These are phyloP conservation scores for Sophora flavescens DNA, from an alignment of 306 rosid genomes.

Conservation along the genomic window DNA sequence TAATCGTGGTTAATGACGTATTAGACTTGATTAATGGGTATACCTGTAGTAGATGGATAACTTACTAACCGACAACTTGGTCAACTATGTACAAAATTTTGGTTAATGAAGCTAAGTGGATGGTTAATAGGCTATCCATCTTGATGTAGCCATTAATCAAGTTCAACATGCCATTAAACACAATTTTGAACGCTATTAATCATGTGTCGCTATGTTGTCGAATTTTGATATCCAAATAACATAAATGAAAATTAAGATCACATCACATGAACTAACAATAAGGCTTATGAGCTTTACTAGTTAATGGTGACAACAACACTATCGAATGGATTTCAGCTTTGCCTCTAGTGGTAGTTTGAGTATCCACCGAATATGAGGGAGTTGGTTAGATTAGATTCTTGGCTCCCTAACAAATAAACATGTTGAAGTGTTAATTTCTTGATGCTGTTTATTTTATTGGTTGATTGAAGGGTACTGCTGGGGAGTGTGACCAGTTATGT, in stretches of 20 bases:
- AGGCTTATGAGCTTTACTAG: background rate
- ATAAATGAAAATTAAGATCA: background rate
- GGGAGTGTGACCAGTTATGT: constrained; percentile 69
- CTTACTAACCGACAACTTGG: too few species aligned
- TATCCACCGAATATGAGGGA: background rate
- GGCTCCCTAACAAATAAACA: background rate
- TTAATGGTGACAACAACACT: background rate
- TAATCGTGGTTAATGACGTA: too few species aligned
- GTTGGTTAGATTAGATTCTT: constrained; percentile 24
- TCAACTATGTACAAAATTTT: too few species aligned
- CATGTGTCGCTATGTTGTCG: too few species aligned
- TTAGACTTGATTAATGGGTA: too few species aligned
- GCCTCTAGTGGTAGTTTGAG: background rate
- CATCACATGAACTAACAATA: background rate
- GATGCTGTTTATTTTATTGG: constrained; percentile 25
- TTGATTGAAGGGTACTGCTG: constrained; percentile 56
- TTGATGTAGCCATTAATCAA: too few species aligned
- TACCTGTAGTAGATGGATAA: too few species aligned
- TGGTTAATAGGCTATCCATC: too few species aligned
- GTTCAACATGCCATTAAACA: too few species aligned
- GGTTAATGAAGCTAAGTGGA: too few species aligned
- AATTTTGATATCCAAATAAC: too few species aligned
- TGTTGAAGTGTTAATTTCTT: constrained; percentile 31
- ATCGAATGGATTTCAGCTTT: background rate
- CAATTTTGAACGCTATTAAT: too few species aligned